A percentile compares a stretch with the other conserved stretches of the same genome.
These are phyloP conservation scores for Arthroderma sp. DNA, from an alignment of 2,329 filamentous ascomycete species.

Conservation along the genomic window DNA sequence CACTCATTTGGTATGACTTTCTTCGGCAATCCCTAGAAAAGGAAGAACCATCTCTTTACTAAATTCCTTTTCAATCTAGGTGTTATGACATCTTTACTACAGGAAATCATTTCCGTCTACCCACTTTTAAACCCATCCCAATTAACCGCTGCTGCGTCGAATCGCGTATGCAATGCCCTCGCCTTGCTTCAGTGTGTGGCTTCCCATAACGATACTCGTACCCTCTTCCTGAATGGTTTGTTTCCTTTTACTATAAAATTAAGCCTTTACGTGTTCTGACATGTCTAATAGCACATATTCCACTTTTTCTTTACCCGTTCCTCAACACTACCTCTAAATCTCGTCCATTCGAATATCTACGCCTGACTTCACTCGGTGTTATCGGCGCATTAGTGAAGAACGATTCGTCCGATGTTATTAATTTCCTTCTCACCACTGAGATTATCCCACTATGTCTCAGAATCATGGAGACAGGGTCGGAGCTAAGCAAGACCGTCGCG, in stretches of 20 bases:
- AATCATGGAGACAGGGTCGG: conserved; percentile 98
- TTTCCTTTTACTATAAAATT: not conserved
- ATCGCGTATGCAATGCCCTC: conserved; percentile 92
- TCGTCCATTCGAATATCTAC: conserved; percentile 90
- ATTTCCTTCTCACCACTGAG: conserved; percentile 94
- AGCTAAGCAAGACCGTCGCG: conserved; percentile 95
- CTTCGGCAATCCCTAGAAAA: too few relatives aligned
- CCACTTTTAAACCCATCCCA: conserved; percentile 92
- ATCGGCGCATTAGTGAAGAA: conserved; percentile 98
- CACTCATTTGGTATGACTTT: conserved; percentile 76
- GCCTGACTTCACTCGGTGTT: conserved; percentile 86
- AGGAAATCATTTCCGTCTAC: conserved; percentile 98
- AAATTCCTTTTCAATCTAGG: conserved; percentile 38
- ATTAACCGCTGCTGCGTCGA: conserved; percentile 91
- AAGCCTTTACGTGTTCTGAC: not conserved
- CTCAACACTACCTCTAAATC: conserved; percentile 98
- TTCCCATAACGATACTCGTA: conserved; percentile 90
- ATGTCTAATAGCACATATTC: conserved; percentile 64
- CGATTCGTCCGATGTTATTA: conserved; percentile 95
- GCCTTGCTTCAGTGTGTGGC: conserved; percentile 93
- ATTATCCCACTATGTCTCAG: conserved; percentile 95
- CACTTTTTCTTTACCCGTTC: conserved; percentile 93
- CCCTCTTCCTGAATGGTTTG: conserved; percentile 78
- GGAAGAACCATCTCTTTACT: too few relatives aligned
- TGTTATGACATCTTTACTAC: conserved; percentile 93